Percentiles rank a stretch among this genome's conserved stretches.
These are phyloP conservation scores for Panus rudis DNA, from an alignment of 768 basidiomycete species.

Conservation along the genomic window DNA sequence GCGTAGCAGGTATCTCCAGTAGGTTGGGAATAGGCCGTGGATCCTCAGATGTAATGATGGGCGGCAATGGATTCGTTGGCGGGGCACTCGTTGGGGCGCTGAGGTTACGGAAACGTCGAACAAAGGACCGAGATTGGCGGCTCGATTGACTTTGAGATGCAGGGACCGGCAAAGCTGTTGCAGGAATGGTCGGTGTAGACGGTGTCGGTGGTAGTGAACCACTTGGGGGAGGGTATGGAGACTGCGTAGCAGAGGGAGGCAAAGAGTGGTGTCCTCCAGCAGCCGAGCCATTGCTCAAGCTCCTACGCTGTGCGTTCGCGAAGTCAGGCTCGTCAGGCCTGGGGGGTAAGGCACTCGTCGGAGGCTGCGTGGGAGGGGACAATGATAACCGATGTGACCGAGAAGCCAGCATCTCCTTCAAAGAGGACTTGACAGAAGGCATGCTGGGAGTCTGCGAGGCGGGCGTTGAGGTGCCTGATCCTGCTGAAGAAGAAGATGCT, in stretches of 20 bases:
- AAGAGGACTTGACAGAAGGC: conserved; percentile 50
- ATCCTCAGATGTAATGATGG: conserved; percentile 10
- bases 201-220: conserved; percentile 34
- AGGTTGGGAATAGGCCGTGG: conserved; percentile 1
- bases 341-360: conserved; percentile 52
- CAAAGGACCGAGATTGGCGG: conserved; percentile 34
- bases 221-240: conserved; percentile 38
- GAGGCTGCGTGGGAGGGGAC: conserved; percentile 53
- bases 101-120: conserved; percentile 59
- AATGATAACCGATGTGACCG: conserved; percentile 36
- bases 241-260: conserved; percentile 34
- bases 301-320: conserved; percentile 15
- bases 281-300: conserved; percentile 20
- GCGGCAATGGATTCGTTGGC: conserved; percentile 25
- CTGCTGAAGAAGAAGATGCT: conserved; percentile 18
- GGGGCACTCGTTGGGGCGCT: conserved; percentile 42
- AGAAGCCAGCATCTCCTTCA: conserved; percentile 29
- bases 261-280: conserved; percentile 14
- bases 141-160: no score
- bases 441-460: conserved; percentile 21
- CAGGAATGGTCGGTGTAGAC: conserved; percentile 11
- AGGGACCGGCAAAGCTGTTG: conserved; percentile 16
- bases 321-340: conserved; percentile 50
- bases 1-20: conserved; percentile 30
- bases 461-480: conserved; percentile 26